Base-by-base conservation (phyloP, 257 asterid species). In the Solanum paucissectum region DNA sequence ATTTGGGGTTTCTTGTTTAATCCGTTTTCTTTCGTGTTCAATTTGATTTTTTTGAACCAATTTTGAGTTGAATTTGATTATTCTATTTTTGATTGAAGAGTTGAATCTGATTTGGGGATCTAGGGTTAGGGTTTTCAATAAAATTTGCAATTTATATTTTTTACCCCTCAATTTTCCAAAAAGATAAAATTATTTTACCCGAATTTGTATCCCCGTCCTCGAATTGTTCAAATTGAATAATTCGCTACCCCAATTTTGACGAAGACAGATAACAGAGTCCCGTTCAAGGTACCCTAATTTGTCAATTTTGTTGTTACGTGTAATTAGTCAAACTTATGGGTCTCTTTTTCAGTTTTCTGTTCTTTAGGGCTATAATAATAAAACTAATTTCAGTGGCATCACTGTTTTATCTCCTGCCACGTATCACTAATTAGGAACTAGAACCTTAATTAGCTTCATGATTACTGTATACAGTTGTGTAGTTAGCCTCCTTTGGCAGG, bases 81-180 rank as follows among this genome's bases (percentile, higher is more conserved):
- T 9, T 86, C 52, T 46, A 12, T 40, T 86, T 21, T 86, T 44
- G 27, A 23, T 76, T 76, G 83, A 69, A n/a, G 58, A 66, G 10
- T 85, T 34, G 52, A 20, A 29, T 86, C 72, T 16, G 72, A 27
- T 73, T 18, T 76, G 83, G 90, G 87, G 86, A 81, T 90, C 81
- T 82, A 60, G 89, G 87, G 89, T 88, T 88, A 66, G 77, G 87
- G 62, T 83, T 87, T 66, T 37, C 40, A 8, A 49, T 29, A 25
- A 11, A 16, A 27, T n/a, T 81, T 49, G 20, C 20, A 82, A 29
- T 46, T 49, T 2, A 18, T 49, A 18, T 84, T 29, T 8, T 33
- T 40, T 89, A 58, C 12, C 38, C 25, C 10, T 25, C 21, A 18
- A 62, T 40, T 36, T 62, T 16, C 36, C 36, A 11, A 3, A 29